phyloP scores from a whole-genome alignment of 768 basidiomycete genomes.

The Aureoboletus auriporus region DNA sequence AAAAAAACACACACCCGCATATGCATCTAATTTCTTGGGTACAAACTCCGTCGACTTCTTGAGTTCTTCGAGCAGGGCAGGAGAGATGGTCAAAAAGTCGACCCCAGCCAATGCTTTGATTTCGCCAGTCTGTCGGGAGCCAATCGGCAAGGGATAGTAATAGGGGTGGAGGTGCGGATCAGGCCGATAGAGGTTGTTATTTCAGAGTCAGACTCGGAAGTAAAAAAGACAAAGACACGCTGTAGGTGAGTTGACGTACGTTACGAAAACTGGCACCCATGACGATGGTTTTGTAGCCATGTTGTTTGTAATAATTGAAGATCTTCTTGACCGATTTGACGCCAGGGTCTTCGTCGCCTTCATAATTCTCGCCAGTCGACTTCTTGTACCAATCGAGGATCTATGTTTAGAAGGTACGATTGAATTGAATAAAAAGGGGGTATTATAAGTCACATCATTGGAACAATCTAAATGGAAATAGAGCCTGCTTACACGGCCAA shows the following conservation, averaged over 20 bases:
- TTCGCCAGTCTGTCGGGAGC: slow-evolving; percentile 63
- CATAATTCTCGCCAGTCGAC: slow-evolving; percentile 78
- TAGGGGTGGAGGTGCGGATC: no score
- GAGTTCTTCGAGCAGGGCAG: slow-evolving; percentile 87
- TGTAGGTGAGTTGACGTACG: slow-evolving; percentile 42
- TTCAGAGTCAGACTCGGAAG: neutral
- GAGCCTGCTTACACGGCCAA: slow-evolving; percentile 73
- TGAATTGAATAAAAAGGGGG: slow-evolving; percentile 3
- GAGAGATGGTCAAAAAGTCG: slow-evolving; percentile 96
- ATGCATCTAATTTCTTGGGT: slow-evolving; percentile 78
- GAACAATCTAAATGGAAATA: slow-evolving; percentile 16
- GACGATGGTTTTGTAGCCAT: slow-evolving; percentile 97
- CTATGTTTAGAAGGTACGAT: slow-evolving; percentile 34
- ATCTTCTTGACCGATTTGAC: slow-evolving; percentile 94
- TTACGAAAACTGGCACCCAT: slow-evolving; percentile 99
- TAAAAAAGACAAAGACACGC: neutral
- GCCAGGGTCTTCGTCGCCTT: slow-evolving; percentile 92
- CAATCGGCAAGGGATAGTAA: neutral
- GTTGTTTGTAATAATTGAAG: slow-evolving; percentile 99
- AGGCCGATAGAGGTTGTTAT: neutral
- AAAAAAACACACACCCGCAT: slow-evolving; percentile 43
- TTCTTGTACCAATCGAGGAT: slow-evolving; percentile 99
- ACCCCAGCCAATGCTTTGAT: slow-evolving; percentile 94
- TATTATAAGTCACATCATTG: slow-evolving; percentile 6
- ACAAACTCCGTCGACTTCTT: slow-evolving; percentile 74